A percentile compares a stretch with the other conserved stretches of the same genome.
phyloP scores from a whole-genome alignment of 176 grass and related monocot genomes.

The Eremochloa ophiuroides region DNA sequence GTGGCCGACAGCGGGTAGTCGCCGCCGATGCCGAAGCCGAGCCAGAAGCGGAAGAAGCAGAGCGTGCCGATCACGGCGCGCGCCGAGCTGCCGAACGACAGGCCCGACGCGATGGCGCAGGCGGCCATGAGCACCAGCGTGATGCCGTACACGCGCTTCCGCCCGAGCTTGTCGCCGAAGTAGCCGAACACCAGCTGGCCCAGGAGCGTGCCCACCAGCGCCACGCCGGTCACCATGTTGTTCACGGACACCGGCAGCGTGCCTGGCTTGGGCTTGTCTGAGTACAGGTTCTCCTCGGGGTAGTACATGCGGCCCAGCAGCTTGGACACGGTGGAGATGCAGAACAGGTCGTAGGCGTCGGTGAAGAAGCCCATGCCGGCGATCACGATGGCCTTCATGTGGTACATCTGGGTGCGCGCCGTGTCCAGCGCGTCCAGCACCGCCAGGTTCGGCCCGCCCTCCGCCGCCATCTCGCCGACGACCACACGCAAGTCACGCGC shows the following conservation, averaged over 20 bases:
- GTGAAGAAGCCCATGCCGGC: conserved; percentile 60
- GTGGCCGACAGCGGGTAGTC: conserved; percentile 71
- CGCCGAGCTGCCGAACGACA: not conserved
- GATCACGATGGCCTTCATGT: conserved; percentile 51
- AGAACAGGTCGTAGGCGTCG: conserved; percentile 53
- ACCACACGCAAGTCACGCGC: not conserved
- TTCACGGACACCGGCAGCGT: not conserved
- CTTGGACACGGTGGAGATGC: conserved; percentile 52
- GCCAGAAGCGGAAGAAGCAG: conserved; percentile 58
- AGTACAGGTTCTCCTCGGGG: not conserved
- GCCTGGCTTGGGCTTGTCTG: not conserved
- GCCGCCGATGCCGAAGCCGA: conserved; percentile 67
- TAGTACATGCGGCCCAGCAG: conserved; percentile 65
- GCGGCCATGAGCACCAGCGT: not conserved
- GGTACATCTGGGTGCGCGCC: conserved; percentile 64
- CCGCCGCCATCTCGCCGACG: not conserved
- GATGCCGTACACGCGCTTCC: not conserved
- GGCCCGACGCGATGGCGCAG: not conserved
- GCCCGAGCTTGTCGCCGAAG: not conserved
- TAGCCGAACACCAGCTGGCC: not conserved
- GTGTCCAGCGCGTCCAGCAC: conserved; percentile 58
- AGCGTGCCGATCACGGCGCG: conserved; percentile 41
- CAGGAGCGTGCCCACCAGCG: not conserved
- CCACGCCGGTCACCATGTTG: not conserved
- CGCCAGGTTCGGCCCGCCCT: conserved; percentile 21